Conservation (phyloP, 2,329 filamentous ascomycete genomes). For the Chaetomiaceae sp. region DNA sequence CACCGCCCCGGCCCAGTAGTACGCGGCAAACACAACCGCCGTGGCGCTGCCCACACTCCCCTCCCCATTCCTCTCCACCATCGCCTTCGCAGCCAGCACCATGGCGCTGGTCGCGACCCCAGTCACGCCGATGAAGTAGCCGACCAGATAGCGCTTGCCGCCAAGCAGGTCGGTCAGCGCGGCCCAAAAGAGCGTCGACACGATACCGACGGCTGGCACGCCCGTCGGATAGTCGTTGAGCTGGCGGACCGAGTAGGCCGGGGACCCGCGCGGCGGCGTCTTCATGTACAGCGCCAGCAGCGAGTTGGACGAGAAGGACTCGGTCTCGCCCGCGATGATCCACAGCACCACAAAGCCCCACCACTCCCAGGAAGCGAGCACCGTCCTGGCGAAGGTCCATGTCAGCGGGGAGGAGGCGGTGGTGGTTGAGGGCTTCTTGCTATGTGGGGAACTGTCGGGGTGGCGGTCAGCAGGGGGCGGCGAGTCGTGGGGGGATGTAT, state of each 20-base stretch:
- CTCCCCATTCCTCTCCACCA: constrained; percentile 34
- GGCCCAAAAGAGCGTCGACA: constrained; percentile 62
- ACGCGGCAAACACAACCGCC: constrained; percentile 54
- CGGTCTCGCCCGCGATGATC: constrained; percentile 65
- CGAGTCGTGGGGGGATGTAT: too few species aligned
- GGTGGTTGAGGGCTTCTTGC: neutral
- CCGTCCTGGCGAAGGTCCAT: constrained; percentile 45
- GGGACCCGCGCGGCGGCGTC: constrained; percentile 32
- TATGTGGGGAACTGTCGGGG: neutral
- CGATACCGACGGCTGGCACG: constrained; percentile 50
- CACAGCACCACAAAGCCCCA: constrained; percentile 62
- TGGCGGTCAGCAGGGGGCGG: neutral
- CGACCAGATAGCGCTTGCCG: constrained; percentile 59
- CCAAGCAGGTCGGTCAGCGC: constrained; percentile 59
- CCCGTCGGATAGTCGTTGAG: constrained; percentile 53
- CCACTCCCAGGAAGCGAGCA: constrained; percentile 56
- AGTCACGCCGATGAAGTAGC: constrained; percentile 60
- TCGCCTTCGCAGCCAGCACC: constrained; percentile 48
- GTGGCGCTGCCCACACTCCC: constrained; percentile 37
- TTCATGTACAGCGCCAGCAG: constrained; percentile 48
- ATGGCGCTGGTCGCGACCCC: constrained; percentile 57
- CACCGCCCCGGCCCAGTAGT: constrained; percentile 63
- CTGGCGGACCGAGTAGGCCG: constrained; percentile 40
- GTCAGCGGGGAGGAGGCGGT: constrained; percentile 13
- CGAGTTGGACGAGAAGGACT: constrained; percentile 62